Base-by-base conservation (phyloP, 139 green algal species). In the Limnomonas spitsbergensis region DNA sequence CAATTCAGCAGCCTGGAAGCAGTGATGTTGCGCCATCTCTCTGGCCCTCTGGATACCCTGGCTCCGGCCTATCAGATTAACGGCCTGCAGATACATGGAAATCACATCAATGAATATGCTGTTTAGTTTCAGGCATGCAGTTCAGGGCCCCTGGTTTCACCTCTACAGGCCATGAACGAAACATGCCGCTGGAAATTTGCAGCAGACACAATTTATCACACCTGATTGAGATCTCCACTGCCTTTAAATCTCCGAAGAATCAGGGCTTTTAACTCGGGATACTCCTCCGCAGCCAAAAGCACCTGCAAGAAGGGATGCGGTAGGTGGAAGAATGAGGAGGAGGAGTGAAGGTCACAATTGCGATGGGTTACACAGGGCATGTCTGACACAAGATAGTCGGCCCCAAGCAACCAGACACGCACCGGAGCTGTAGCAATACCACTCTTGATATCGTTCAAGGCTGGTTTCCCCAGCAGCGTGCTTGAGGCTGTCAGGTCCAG, bases 391-490 rank as follows among this genome's bases (percentile, higher is more conserved):
- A 36, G 7, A 39, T 76, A 7, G 9, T 9, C 20, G 47, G 47
- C 20, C 9, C 20, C n/a, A n/a, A n/a, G n/a, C n/a, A n/a, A n/a
- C n/a, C n/a, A n/a, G 24, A 34, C 24, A 40, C 79, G 76, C 61
- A 97, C 94, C 9, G 96, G 96, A 4, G 94, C 96, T 2, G 96
- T 99, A 36, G 93, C 94, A 4, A 99, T 81, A 0, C 96, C 96
- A 39, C 83, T 89, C 2, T 86, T 83, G 34, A 99, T 79, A 88
- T 99, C 96, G 75, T 94, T 95, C 14, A 97, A 83, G 6, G 92
- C 90, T 0, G 96, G 96, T 89, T 99, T 99, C 39, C 96, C 96
- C 68, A 99, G 86, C 42, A 92, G 81, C 29, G 61, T 73, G 40
- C 74, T 84, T 66, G 76, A 91, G 73, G 83, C 88, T 0, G 91